Evolutionary conservation across 352 stramenopile species (phyloP), one percentile per base, ranked within the genome.

Genomic region (Pythium grandisporangium): DNA sequence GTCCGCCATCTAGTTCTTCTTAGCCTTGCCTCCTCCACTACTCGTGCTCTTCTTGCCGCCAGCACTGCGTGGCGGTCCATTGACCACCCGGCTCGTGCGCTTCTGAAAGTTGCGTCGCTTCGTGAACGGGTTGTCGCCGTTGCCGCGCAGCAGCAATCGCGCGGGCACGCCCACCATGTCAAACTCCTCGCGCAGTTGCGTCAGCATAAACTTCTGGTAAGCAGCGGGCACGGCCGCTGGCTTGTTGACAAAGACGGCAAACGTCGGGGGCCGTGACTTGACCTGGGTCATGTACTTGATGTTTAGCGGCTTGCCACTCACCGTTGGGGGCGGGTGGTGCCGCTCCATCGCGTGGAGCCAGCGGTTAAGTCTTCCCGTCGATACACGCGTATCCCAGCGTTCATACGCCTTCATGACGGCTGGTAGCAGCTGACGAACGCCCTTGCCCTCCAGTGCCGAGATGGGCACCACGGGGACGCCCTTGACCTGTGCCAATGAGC

Each of bases 201-300:
- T 82, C 36, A 86, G 30, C 45, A 92, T 37, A 50, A 92, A 91
- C 4, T 62, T 75, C 41, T 87, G 64, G 52, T 92, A 92, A 13
- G 79, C 56, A 44, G 84, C 71, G 2, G 76, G 79, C 24, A 90
- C 70, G 13, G 85, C 73, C 13, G 66, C 61, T 14, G 76, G 74
- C 37, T 82, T 85, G 65, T 79, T 92, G 4, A 88, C 76, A 43
- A 92, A 92, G 44, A 90, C 53, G 0, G 72, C 79, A 37, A 92
- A 92, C 5, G 79, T 92, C 27, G 79, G 79, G 22, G 76, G 76
- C 0, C 79, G 73, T 2, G 73, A 68, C 63, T 90, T 92, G 37
- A 92, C 72, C 51, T 92, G 79, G 24, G 79, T 90, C 41, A 78
- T 70, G 69, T 92, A 92, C 61, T 92, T 92, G 66, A 92, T 56